Conservation (phyloP, 2,329 filamentous ascomycete genomes). For the Aspergillus alliaceus region DNA sequence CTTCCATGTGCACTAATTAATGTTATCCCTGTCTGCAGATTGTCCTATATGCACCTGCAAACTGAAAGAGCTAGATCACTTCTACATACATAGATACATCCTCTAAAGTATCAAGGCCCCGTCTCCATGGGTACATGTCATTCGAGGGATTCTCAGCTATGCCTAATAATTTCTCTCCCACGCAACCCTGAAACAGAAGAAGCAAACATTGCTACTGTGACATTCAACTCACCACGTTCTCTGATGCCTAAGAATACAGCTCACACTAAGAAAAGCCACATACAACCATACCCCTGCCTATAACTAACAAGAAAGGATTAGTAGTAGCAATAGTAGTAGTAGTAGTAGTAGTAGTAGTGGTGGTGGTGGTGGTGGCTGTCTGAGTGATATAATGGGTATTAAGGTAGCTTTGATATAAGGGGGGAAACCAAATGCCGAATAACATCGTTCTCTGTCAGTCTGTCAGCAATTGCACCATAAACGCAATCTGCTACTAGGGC, state of each 20-base stretch:
- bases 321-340: neutral
- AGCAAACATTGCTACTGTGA: neutral
- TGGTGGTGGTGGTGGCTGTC: too few species aligned
- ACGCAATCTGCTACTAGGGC: neutral
- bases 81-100: neutral
- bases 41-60: neutral
- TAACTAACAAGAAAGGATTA: too few species aligned
- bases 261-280: neutral
- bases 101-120: neutral
- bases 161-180: neutral
- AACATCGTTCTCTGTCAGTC: neutral
- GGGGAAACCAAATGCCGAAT: neutral
- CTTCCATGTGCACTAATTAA: neutral
- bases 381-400: neutral
- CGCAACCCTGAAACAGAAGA: neutral
- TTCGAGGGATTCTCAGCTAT: neutral
- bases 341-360: too few species aligned
- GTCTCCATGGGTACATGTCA: neutral
- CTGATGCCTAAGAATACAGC: neutral
- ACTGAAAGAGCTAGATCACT: neutral
- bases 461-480: neutral
- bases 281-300: neutral
- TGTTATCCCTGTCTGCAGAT: neutral
- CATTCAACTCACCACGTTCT: neutral
- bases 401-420: neutral